Evolutionary conservation across 2,329 filamentous ascomycete species (phyloP).

Genomic region (Cadophora sp.): DNA sequence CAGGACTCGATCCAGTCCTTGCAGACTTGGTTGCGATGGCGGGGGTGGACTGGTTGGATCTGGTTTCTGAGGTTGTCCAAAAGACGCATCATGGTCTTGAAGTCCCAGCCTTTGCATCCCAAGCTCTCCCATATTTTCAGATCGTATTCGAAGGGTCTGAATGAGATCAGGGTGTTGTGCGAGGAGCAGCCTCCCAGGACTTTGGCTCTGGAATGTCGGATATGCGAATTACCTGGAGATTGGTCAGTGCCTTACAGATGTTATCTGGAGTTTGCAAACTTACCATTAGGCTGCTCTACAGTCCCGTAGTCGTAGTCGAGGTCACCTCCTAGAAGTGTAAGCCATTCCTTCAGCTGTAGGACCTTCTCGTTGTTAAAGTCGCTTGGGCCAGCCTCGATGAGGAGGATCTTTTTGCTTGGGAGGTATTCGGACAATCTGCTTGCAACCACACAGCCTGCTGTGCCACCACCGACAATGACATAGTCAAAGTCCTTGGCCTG

Average conservation of each 20-base stretch:
- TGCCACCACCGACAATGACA: conserved; percentile 57
- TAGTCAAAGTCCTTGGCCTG: conserved; percentile 52
- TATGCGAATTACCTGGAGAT: conserved; percentile 79
- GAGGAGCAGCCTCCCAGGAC: conserved; percentile 92
- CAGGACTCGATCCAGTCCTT: conserved; percentile 88
- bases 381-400: conserved; percentile 89
- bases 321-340: conserved; percentile 82
- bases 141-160: conserved; percentile 90
- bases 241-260: conserved; percentile 25
- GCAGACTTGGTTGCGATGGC: conserved; percentile 89
- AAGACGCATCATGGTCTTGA: conserved; percentile 81
- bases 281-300: conserved; percentile 85
- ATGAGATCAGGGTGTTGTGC: conserved; percentile 93
- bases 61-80: conserved; percentile 87
- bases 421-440: conserved; percentile 71
- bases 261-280: conserved; percentile 51
- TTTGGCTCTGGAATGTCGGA: conserved; percentile 91
- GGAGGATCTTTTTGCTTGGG: conserved; percentile 78
- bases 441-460: conserved; percentile 55
- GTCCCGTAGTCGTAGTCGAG: conserved; percentile 92
- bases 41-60: conserved; percentile 85
- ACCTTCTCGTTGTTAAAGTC: conserved; percentile 90
- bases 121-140: conserved; percentile 82
- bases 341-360: conserved; percentile 85
- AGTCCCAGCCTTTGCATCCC: conserved; percentile 86